Conservation (phyloP, 257 asterid genomes). For the Forsythia viridissima region DNA sequence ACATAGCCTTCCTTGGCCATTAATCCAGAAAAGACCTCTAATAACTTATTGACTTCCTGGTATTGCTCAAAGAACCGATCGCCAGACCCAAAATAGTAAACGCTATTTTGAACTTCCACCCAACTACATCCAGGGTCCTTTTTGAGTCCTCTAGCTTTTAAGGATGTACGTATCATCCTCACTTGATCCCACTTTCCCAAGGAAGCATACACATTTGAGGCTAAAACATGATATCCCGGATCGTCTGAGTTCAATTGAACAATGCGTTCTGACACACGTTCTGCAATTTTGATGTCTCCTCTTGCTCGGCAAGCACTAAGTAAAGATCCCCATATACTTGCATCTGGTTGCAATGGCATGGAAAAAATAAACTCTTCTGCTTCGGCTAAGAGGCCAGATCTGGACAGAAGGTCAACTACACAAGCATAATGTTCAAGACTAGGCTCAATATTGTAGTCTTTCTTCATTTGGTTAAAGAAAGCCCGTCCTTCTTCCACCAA, state of each 20-base stretch:
- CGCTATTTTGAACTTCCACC: slow-evolving; percentile 57
- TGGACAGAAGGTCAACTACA: slow-evolving; percentile 76
- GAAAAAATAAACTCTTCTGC: slow-evolving; percentile 73
- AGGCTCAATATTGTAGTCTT: slow-evolving; percentile 62
- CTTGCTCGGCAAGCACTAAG: slow-evolving; percentile 74
- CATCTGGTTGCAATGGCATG: slow-evolving; percentile 79
- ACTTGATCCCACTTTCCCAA: slow-evolving; percentile 75
- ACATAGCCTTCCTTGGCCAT: slow-evolving; percentile 67
- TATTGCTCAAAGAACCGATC: slow-evolving; percentile 43
- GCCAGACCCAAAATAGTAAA: slow-evolving; percentile 51
- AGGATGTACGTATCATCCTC: slow-evolving; percentile 50
- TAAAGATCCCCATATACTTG: slow-evolving; percentile 78
- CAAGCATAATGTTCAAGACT: slow-evolving; percentile 83
- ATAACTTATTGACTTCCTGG: slow-evolving; percentile 41
- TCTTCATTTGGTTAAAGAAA: slow-evolving; percentile 72
- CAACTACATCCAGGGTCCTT: slow-evolving; percentile 83
- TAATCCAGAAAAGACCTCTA: slow-evolving; percentile 40
- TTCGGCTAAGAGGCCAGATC: slow-evolving; percentile 67
- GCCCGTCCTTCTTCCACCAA: slow-evolving; percentile 70
- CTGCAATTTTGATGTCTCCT: slow-evolving; percentile 54
- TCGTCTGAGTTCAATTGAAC: slow-evolving; percentile 45
- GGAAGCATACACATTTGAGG: slow-evolving; percentile 70
- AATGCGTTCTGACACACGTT: slow-evolving; percentile 51
- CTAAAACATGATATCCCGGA: slow-evolving; percentile 77
- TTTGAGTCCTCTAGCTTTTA: slow-evolving; percentile 53